Evolutionary conservation across 257 asterid species (phyloP).

Genomic region (Salvia splendens): DNA sequence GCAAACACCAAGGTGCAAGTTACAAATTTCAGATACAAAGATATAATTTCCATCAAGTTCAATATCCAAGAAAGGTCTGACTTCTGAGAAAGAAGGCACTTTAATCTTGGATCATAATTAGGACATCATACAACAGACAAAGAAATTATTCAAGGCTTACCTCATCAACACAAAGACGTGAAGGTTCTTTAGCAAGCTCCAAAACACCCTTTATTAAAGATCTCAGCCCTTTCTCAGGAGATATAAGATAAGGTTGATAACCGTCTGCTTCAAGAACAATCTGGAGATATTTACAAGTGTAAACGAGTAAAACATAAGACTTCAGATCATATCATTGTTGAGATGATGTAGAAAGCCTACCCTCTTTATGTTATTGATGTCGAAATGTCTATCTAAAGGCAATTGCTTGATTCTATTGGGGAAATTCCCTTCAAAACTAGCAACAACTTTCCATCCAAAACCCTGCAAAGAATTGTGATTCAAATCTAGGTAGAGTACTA

Average conservation of each 20-base stretch:
- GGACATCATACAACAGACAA: constrained; percentile 3
- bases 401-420: constrained; percentile 96
- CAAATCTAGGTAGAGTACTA: no score
- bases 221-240: constrained; percentile 97
- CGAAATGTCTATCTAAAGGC: constrained; percentile 93
- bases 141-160: constrained; percentile 45
- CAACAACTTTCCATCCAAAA: constrained; percentile 97
- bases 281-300: constrained; percentile 50
- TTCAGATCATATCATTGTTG: background rate
- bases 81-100: background rate
- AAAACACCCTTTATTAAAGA: constrained; percentile 82
- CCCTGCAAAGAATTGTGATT: constrained; percentile 51
- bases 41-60: background rate
- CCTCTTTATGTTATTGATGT: constrained; percentile 83
- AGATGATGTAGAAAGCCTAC: constrained; percentile 37
- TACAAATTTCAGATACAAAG: background rate
- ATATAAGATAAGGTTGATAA: constrained; percentile 96
- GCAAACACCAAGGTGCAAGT: background rate
- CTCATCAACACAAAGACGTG: constrained; percentile 99
- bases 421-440: constrained; percentile 96
- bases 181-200: constrained; percentile 95
- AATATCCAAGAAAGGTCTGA: background rate
- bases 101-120: constrained; percentile 13
- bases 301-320: constrained; percentile 24
- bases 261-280: constrained; percentile 99